phyloP scores from a whole-genome alignment of 805 yeast genomes.

The Yamadazyma olivae region DNA sequence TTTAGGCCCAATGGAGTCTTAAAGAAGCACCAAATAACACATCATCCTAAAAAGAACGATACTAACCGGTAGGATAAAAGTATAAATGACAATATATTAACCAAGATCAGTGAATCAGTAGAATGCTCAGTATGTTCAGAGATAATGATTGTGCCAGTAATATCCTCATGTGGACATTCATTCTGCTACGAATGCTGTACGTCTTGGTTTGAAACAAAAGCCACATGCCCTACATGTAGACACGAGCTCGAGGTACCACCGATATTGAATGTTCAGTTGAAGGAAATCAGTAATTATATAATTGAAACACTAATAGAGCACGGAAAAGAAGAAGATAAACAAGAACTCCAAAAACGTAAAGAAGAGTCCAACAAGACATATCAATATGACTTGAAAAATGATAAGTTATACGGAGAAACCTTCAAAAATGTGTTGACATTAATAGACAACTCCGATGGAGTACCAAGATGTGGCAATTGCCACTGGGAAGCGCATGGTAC shows the following conservation, averaged over 20 bases:
- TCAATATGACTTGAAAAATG: constrained; percentile 34
- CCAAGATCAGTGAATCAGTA: constrained; percentile 25
- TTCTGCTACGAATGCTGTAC: constrained; percentile 66
- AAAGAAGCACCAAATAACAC: too few species aligned
- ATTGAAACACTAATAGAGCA: constrained; percentile 38
- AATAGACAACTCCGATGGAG: constrained; percentile 66
- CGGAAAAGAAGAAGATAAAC: constrained; percentile 21
- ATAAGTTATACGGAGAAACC: constrained; percentile 44
- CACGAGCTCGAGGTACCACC: constrained; percentile 48
- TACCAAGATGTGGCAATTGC: constrained; percentile 70
- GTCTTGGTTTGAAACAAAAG: constrained; percentile 56
- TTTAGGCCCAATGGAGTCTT: too few species aligned
- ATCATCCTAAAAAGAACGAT: background rate
- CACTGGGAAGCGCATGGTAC: constrained; percentile 77
- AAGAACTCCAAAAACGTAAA: constrained; percentile 19
- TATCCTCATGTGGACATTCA: constrained; percentile 68
- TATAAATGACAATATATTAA: constrained; percentile 18
- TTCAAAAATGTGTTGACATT: constrained; percentile 53
- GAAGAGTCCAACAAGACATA: constrained; percentile 24
- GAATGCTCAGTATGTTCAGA: constrained; percentile 72
- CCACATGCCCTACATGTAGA: constrained; percentile 72
- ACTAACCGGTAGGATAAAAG: constrained; percentile 5
- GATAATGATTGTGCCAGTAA: constrained; percentile 61
- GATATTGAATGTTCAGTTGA: constrained; percentile 48
- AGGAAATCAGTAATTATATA: constrained; percentile 39